Conservation (phyloP, 768 basidiomycete species). For the Tricholoma bakamatsutake region DNA sequence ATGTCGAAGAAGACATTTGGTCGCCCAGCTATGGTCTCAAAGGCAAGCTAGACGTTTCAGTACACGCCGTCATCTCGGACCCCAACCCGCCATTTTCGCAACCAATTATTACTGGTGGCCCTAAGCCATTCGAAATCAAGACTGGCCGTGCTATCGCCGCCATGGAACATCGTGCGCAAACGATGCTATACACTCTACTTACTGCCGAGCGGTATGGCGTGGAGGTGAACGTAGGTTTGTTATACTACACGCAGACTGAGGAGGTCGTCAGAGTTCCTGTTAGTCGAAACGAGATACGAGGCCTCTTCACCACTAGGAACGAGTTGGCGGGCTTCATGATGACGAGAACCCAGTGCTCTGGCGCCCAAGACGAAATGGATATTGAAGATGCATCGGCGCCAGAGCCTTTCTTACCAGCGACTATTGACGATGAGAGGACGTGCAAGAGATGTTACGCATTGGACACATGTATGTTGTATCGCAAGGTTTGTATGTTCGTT, state of each 20-base stretch:
- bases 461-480: slow-evolving; percentile 92
- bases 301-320: slow-evolving; percentile 77
- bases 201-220: slow-evolving; percentile 87
- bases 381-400: slow-evolving; percentile 13
- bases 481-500: slow-evolving; percentile 46
- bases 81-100: slow-evolving; percentile 21
- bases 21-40: slow-evolving; percentile 92
- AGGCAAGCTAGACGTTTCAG: slow-evolving; percentile 91
- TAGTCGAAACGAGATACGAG: slow-evolving; percentile 77
- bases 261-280: slow-evolving; percentile 81
- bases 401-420: slow-evolving; percentile 74
- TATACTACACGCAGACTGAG: slow-evolving; percentile 93
- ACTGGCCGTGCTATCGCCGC: slow-evolving; percentile 73
- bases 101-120: slow-evolving; percentile 26
- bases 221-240: slow-evolving; percentile 73
- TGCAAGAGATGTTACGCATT: slow-evolving; percentile 81
- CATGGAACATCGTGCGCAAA: slow-evolving; percentile 96
- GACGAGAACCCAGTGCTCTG: slow-evolving; percentile 31
- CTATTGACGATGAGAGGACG: slow-evolving; percentile 72
- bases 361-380: slow-evolving; percentile 7
- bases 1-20: slow-evolving; percentile 97
- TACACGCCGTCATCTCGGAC: slow-evolving; percentile 61
- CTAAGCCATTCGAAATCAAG: slow-evolving; percentile 81
- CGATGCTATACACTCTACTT: slow-evolving; percentile 92
- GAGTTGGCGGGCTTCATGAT: slow-evolving; percentile 77